A percentile compares a stretch with the other conserved stretches of the same genome.
Conservation (phyloP, 2,329 filamentous ascomycete genomes). For the Ophiostoma himal-ulmi region DNA sequence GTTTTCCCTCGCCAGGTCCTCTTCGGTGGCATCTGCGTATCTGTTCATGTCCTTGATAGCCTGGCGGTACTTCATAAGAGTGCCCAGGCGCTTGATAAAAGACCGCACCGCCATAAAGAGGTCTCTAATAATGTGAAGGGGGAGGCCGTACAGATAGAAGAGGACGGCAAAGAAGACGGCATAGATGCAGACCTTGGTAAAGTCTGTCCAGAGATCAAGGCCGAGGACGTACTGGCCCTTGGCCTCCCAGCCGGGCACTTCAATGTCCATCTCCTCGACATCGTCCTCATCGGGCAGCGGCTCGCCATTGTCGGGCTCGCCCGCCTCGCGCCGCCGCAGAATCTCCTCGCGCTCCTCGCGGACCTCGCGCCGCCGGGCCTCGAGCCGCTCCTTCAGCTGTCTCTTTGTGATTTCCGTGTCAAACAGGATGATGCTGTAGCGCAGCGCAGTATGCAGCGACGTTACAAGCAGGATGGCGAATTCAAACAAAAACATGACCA, state of each 20-base stretch:
- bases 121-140: conserved; percentile 94
- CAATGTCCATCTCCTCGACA: conserved; percentile 85
- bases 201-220: conserved; percentile 78
- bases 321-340: conserved; percentile 41
- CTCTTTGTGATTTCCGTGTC: conserved; percentile 69
- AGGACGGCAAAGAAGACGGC: conserved; percentile 89
- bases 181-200: conserved; percentile 86
- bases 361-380: conserved; percentile 63
- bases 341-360: conserved; percentile 52
- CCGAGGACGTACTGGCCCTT: conserved; percentile 91
- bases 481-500: conserved; percentile 99
- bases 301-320: conserved; percentile 40
- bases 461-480: conserved; percentile 81
- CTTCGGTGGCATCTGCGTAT: conserved; percentile 83
- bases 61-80: conserved; percentile 82
- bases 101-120: conserved; percentile 90
- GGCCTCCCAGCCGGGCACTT: conserved; percentile 92
- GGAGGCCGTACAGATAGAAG: conserved; percentile 87
- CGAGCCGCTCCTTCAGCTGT: conserved; percentile 65
- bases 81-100: conserved; percentile 82
- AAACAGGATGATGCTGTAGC: conserved; percentile 71
- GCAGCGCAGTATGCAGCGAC: conserved; percentile 69
- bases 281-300: conserved; percentile 58
- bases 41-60: conserved; percentile 92
- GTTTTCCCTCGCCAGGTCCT: conserved; percentile 79